Evolutionary conservation across 306 rosid genomes (phyloP).

Genomic region (Psophocarpus tetragonolobus): DNA sequence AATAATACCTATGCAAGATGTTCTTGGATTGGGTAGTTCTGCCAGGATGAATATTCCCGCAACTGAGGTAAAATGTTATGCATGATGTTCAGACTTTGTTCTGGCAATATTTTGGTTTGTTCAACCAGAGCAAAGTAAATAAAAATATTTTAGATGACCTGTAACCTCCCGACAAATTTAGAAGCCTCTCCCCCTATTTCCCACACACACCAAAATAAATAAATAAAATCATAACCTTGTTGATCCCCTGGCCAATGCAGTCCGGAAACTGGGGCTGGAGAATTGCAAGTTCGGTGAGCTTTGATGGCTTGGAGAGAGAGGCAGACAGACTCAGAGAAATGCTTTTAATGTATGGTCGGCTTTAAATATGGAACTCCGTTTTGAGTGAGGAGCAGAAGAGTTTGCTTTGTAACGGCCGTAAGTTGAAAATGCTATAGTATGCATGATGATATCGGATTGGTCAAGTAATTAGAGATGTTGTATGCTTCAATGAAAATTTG

Average conservation of each 20-base stretch:
- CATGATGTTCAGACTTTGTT: not conserved
- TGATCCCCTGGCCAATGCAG: slow-evolving; percentile 45
- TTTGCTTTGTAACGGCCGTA: not conserved
- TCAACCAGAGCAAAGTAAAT: not conserved
- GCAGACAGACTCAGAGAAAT: slow-evolving; percentile 59
- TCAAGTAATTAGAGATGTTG: slow-evolving; percentile 19
- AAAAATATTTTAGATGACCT: not conserved
- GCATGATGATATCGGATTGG: not conserved
- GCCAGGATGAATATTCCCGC: slow-evolving; percentile 98
- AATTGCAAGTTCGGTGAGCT: slow-evolving; percentile 63
- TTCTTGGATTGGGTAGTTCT: slow-evolving; percentile 77
- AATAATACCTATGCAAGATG: slow-evolving; percentile 86
- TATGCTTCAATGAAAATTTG: slow-evolving; percentile 18
- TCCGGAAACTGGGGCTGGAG: slow-evolving; percentile 98
- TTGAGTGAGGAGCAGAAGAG: slow-evolving; percentile 19
- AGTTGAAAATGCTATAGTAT: slow-evolving; percentile 7
- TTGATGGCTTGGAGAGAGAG: slow-evolving; percentile 70
- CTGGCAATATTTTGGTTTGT: slow-evolving; percentile 1
- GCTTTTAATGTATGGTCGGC: slow-evolving; percentile 75
- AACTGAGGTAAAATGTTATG: slow-evolving; percentile 74
- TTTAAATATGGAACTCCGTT: slow-evolving; percentile 42
- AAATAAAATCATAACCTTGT: slow-evolving; percentile 23
- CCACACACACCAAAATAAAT: not conserved
- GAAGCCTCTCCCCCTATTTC: not conserved
- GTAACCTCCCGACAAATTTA: not conserved